A percentile compares a stretch with the other conserved stretches of the same genome.
Evolutionary conservation across 2,329 filamentous ascomycete species (phyloP).

Genomic region (Sclerotiophoma versabilis): DNA sequence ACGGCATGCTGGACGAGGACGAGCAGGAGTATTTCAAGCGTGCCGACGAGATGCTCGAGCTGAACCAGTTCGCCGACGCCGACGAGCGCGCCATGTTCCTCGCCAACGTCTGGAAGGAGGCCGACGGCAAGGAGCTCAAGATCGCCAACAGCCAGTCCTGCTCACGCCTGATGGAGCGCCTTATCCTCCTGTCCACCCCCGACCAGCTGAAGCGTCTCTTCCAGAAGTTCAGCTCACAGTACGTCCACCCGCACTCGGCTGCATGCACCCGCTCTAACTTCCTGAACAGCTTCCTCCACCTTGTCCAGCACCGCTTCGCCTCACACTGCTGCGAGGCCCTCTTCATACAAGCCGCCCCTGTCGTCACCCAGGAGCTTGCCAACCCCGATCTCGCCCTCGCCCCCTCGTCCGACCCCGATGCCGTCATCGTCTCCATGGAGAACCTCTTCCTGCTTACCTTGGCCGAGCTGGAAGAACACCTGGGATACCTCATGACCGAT

Average conservation of each 20-base stretch:
- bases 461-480: slow-evolving; percentile 84
- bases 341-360: slow-evolving; percentile 81
- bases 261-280: slow-evolving; percentile 19
- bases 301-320: slow-evolving; percentile 94
- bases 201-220: slow-evolving; percentile 88
- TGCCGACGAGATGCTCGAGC: slow-evolving; percentile 86
- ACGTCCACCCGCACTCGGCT: slow-evolving; percentile 35
- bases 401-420: slow-evolving; percentile 56
- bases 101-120: slow-evolving; percentile 84
- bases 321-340: slow-evolving; percentile 97
- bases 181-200: slow-evolving; percentile 82
- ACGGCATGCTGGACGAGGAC: slow-evolving; percentile 88
- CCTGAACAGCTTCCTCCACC: slow-evolving; percentile 72
- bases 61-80: slow-evolving; percentile 81
- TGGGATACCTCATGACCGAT: slow-evolving; percentile 86
- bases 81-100: slow-evolving; percentile 67
- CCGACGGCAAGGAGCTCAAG: slow-evolving; percentile 91
- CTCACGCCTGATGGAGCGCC: slow-evolving; percentile 87
- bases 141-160: slow-evolving; percentile 95
- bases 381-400: slow-evolving; percentile 54
- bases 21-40: slow-evolving; percentile 96
- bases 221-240: slow-evolving; percentile 81
- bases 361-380: slow-evolving; percentile 75
- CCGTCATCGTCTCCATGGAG: slow-evolving; percentile 74
- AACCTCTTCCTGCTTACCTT: slow-evolving; percentile 82